Evolutionary conservation across 108 stramenopile species (phyloP), one percentile per base, ranked within the genome.

Genomic region (Pseudonitzschia pungens): DNA sequence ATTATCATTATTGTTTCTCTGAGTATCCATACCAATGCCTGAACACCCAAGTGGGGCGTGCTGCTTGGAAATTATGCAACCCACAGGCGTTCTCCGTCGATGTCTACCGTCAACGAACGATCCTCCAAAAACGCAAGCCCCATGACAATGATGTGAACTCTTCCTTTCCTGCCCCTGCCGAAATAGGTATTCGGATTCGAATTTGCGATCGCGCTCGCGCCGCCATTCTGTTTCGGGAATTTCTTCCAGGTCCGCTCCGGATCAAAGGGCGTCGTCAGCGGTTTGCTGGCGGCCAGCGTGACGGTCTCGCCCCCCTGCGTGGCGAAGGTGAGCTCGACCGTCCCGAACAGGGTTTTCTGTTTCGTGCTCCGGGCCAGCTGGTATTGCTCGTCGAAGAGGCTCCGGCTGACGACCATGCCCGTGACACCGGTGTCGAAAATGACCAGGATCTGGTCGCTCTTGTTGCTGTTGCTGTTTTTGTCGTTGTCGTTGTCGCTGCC

Each of bases 401-500:
- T 81, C 24, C 68, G 77, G 43, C 76, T 77, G 12, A 88, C 76
- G 5, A 85, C 79, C 87, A 88, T 88, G 11, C 87, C 88, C n/a
- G 82, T 82, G 14, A 84, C 75, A 27, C 89, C 89, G 8, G 89
- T 90, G 50, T 90, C 89, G 67, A 90, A 86, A 31, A 90, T 90
- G 16, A 85, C 85, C 29, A 81, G 85, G 14, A 83, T 75, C 45
- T 81, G 75, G 28, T 45, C 65, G 33, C 31, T 54, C 20, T 28
- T 24, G 8, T 36, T 36, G 54, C 58, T 68, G 62, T 20, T 72
- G 42, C 15, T 45, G 28, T 5, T 40, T n/a, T n/a, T n/a, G n/a
- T n/a, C n/a, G 8, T 36, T 36, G 54, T 64, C 62, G 62, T 20
- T 72, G 42, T 14, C 54, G 28, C 4, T 40, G 28, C 15, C 48